Conservation (phyloP, 306 rosid species). For the Oxytropis ochrocephala region DNA sequence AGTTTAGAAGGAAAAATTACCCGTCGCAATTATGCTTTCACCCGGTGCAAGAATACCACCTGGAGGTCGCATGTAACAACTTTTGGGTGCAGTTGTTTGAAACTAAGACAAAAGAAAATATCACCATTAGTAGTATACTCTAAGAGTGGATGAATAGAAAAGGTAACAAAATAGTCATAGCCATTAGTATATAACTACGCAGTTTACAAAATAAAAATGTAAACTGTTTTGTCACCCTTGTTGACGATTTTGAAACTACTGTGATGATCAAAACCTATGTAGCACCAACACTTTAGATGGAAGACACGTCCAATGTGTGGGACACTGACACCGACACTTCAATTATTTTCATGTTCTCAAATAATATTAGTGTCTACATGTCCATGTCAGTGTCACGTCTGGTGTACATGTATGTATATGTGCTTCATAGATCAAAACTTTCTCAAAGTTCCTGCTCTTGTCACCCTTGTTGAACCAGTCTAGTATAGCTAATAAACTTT, state of each 20-base stretch:
- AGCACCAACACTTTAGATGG: too few relatives aligned
- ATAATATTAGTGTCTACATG: too few relatives aligned
- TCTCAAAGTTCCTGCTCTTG: not conserved
- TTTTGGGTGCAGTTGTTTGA: conserved; percentile 98
- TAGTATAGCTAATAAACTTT: not conserved
- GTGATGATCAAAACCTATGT: too few relatives aligned
- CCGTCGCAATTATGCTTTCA: conserved; percentile 77
- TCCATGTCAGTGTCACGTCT: too few relatives aligned
- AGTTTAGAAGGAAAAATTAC: conserved; percentile 39
- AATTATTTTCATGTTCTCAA: too few relatives aligned
- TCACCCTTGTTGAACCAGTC: not conserved
- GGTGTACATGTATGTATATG: too few relatives aligned
- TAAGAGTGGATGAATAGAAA: not conserved
- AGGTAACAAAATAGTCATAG: not conserved
- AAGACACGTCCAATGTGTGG: too few relatives aligned
- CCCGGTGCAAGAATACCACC: conserved; percentile 91
- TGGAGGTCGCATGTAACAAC: conserved; percentile 98
- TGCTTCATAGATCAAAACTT: too few relatives aligned
- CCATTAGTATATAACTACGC: not conserved
- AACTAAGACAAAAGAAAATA: conserved; percentile 48
- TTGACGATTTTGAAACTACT: too few relatives aligned
- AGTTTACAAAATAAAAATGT: not conserved
- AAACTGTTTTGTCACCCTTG: not conserved
- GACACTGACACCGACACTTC: too few relatives aligned
- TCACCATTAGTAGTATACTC: conserved; percentile 2